Percentiles rank a stretch among this genome's conserved stretches.
phyloP scores from a whole-genome alignment of 2,329 filamentous ascomycete genomes.

The Byssothecium circinans region DNA sequence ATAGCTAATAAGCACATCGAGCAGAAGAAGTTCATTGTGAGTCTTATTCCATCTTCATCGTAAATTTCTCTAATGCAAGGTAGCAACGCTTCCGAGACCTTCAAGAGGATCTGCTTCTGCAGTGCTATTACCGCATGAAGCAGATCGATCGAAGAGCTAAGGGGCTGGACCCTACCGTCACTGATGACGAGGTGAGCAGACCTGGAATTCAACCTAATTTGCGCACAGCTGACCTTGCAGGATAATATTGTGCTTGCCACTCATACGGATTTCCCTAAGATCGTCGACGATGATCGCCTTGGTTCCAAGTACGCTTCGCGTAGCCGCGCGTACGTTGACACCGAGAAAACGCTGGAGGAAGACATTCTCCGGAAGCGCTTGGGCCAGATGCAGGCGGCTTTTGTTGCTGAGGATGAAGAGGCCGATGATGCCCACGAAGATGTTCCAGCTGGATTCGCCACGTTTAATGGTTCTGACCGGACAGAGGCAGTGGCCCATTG shows the following conservation, averaged over 20 bases:
- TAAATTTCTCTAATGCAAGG: slow-evolving; percentile 10
- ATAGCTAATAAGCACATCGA: slow-evolving; percentile 39
- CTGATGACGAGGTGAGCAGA: slow-evolving; percentile 47
- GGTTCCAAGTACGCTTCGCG: slow-evolving; percentile 44
- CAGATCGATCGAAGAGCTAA: slow-evolving; percentile 42
- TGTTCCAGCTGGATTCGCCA: slow-evolving; percentile 42
- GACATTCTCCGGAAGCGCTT: slow-evolving; percentile 29
- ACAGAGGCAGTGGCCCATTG: slow-evolving; percentile 44
- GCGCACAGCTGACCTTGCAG: slow-evolving; percentile 12
- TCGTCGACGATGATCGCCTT: slow-evolving; percentile 29
- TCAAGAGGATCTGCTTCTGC: slow-evolving; percentile 37
- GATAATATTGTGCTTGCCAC: slow-evolving; percentile 40
- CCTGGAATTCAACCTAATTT: not conserved
- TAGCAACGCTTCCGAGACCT: slow-evolving; percentile 38
- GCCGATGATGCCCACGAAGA: slow-evolving; percentile 35
- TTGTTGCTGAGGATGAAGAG: slow-evolving; percentile 34
- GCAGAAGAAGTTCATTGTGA: slow-evolving; percentile 41
- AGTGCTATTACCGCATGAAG: slow-evolving; percentile 43
- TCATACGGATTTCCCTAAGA: slow-evolving; percentile 25
- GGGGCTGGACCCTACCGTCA: slow-evolving; percentile 39
- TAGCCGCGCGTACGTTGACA: slow-evolving; percentile 45
- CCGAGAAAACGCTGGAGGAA: slow-evolving; percentile 40
- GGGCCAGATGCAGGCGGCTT: slow-evolving; percentile 22
- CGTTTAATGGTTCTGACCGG: slow-evolving; percentile 45
- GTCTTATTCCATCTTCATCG: slow-evolving; percentile 7